phyloP scores from a whole-genome alignment of 2,329 filamentous ascomycete species.

The Alternaria conjuncta region DNA sequence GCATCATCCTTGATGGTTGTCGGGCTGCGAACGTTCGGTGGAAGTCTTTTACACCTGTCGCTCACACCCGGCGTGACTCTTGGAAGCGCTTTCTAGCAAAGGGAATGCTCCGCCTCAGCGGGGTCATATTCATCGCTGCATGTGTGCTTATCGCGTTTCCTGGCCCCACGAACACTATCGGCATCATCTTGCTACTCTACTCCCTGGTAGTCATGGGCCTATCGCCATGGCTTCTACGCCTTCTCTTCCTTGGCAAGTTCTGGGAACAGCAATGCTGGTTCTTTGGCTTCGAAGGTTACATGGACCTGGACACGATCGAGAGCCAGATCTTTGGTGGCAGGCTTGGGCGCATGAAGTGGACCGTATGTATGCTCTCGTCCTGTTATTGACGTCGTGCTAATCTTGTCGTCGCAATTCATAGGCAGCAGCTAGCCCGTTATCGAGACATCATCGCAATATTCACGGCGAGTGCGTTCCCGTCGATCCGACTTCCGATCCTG shows the following conservation, averaged over 20 bases:
- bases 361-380: conserved; percentile 18
- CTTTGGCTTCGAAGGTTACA: conserved; percentile 53
- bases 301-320: conserved; percentile 50
- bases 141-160: conserved; percentile 18
- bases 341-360: conserved; percentile 47
- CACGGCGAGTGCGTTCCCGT: conserved; percentile 40
- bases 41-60: conserved; percentile 50
- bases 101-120: conserved; percentile 22
- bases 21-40: conserved; percentile 53
- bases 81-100: conserved; percentile 36
- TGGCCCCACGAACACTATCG: not conserved
- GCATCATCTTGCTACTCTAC: conserved; percentile 30
- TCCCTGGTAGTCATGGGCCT: conserved; percentile 36
- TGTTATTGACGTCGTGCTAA: not conserved
- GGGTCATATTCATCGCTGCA: conserved; percentile 24
- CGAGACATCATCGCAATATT: conserved; percentile 37
- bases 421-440: conserved; percentile 37
- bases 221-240: conserved; percentile 44
- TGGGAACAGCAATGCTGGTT: conserved; percentile 53
- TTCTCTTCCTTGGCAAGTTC: conserved; percentile 51
- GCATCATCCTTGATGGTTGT: conserved; percentile 53
- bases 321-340: conserved; percentile 48
- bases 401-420: not conserved
- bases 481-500: conserved; percentile 39
- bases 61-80: conserved; percentile 30